These are phyloP conservation scores for Atkinsonella hypoxylon DNA, from an alignment of 2,329 filamentous ascomycete genomes.

Conservation along the genomic window DNA sequence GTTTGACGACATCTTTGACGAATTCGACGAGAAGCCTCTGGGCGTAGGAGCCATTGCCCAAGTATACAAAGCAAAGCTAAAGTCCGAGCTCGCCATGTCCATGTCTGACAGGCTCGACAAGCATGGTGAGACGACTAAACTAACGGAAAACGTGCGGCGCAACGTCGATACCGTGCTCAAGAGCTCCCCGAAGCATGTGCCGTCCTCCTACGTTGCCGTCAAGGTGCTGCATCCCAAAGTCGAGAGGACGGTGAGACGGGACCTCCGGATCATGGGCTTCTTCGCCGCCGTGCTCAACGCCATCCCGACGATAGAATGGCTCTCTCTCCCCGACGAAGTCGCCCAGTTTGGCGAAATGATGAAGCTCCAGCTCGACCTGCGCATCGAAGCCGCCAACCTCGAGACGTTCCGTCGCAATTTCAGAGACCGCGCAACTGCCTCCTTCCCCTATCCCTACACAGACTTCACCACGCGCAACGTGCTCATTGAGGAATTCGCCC, in stretches of 20 bases:
- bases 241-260: constrained; percentile 78
- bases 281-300: constrained; percentile 76
- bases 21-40: constrained; percentile 80
- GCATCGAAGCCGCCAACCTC: constrained; percentile 88
- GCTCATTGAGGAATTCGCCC: constrained; percentile 88
- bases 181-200: constrained; percentile 71
- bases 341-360: constrained; percentile 96
- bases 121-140: constrained; percentile 27
- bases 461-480: constrained; percentile 89
- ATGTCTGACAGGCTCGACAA: constrained; percentile 44
- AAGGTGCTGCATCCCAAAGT: constrained; percentile 92
- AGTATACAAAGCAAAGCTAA: constrained; percentile 91
- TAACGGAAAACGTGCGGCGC: constrained; percentile 59
- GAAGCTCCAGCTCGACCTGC: constrained; percentile 87
- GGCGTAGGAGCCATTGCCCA: constrained; percentile 95
- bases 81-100: constrained; percentile 58
- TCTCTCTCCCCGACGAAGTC: constrained; percentile 91
- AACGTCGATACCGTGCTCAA: constrained; percentile 83
- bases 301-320: constrained; percentile 92
- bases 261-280: constrained; percentile 86
- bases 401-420: constrained; percentile 84
- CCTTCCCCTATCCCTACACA: constrained; percentile 89
- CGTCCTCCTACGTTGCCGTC: constrained; percentile 85
- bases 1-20: constrained; percentile 91
- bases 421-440: constrained; percentile 78